phyloP scores from a whole-genome alignment of 305 asterid genomes.

The Solanum aculeatissimum region DNA sequence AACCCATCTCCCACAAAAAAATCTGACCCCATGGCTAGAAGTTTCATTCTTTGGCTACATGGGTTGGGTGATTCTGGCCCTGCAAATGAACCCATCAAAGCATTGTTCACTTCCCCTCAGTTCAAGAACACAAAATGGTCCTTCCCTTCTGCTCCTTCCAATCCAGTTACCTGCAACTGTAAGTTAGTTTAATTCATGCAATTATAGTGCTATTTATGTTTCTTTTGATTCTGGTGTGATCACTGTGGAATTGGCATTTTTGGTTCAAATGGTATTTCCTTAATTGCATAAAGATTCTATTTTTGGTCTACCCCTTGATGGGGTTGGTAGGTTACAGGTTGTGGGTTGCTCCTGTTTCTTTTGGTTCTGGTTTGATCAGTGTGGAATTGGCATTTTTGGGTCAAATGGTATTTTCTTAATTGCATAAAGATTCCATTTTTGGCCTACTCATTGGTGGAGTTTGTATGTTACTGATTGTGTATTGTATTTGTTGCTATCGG shows the following conservation, averaged over 20 bases:
- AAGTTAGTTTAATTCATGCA: conserved; percentile 5
- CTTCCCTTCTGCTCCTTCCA: conserved; percentile 87
- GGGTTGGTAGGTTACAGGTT: neutral
- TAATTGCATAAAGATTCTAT: neutral
- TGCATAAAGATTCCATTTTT: neutral
- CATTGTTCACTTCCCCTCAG: conserved; percentile 61
- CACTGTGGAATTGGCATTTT: neutral
- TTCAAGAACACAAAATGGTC: conserved; percentile 70
- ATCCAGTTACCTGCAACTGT: conserved; percentile 83
- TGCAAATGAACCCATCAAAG: conserved; percentile 79
- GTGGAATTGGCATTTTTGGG: neutral
- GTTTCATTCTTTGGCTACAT: conserved; percentile 80
- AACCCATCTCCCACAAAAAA: conserved; percentile 1
- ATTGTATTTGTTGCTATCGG: neutral
- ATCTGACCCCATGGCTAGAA: conserved; percentile 53
- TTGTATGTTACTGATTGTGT: neutral
- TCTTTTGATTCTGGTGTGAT: neutral
- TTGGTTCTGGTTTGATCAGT: neutral
- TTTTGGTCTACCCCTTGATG: neutral
- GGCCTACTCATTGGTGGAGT: neutral
- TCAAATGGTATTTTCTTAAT: neutral
- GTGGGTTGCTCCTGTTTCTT: neutral
- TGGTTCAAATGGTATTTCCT: neutral
- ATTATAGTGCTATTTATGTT: neutral
- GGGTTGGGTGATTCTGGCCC: conserved; percentile 96